These are phyloP conservation scores for Hylodesmum podocarpum DNA, from an alignment of 306 rosid genomes.

Conservation along the genomic window DNA sequence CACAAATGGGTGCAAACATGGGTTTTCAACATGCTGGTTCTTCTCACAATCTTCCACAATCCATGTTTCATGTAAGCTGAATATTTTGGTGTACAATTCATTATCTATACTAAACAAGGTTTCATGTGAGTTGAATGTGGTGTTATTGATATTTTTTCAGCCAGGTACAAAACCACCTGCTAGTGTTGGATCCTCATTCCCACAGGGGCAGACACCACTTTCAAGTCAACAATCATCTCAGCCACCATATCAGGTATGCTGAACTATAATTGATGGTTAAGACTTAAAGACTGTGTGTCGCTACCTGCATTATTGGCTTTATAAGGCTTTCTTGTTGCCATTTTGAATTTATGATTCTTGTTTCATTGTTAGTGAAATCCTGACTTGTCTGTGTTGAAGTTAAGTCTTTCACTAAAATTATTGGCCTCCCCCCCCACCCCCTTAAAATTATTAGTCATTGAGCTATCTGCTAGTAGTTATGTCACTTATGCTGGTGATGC, in stretches of 20 bases:
- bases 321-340: constrained; percentile 7
- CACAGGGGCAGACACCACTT: constrained; percentile 63
- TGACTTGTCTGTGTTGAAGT: constrained; percentile 1
- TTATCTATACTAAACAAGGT: background rate
- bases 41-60: constrained; percentile 71
- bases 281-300: background rate
- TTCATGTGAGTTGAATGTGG: constrained; percentile 9
- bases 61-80: constrained; percentile 84
- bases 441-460: background rate
- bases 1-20: constrained; percentile 60
- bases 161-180: constrained; percentile 68
- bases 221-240: constrained; percentile 73
- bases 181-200: constrained; percentile 62
- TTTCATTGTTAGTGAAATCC: constrained; percentile 26
- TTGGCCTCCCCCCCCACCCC: background rate
- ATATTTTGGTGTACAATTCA: constrained; percentile 27
- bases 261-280: constrained; percentile 11
- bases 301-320: constrained; percentile 17
- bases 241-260: constrained; percentile 70
- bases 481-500: background rate
- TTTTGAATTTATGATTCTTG: background rate
- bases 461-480: background rate
- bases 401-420: background rate
- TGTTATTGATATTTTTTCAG: constrained; percentile 50
- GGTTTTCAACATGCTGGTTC: constrained; percentile 72